Conservation (phyloP, 345 rosid genomes). For the Pelargonium nanum region DNA sequence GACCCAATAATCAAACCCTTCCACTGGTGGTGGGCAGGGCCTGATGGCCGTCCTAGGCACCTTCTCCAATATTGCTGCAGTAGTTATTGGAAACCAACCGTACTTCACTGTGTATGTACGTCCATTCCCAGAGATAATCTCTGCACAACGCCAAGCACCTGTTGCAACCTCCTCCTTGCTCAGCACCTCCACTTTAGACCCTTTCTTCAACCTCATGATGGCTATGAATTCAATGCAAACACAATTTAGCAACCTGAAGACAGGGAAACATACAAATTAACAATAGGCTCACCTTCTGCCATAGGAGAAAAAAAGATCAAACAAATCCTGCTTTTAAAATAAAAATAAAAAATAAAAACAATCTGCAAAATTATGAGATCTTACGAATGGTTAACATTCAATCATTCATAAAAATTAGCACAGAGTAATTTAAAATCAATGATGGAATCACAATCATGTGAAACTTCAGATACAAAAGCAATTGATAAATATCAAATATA, state of each 20-base stretch:
- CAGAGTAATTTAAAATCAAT: not conserved
- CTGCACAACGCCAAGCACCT: slow-evolving; percentile 51
- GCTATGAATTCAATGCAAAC: not conserved
- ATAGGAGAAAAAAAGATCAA: not conserved
- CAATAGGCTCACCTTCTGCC: not conserved
- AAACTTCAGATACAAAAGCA: not conserved
- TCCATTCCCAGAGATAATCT: slow-evolving; percentile 51
- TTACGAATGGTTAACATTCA: not conserved
- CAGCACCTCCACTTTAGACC: slow-evolving; percentile 51
- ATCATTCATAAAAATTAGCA: not conserved
- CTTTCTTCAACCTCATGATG: slow-evolving; percentile 54
- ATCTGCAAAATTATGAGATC: not conserved
- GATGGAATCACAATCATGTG: not conserved
- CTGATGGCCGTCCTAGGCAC: slow-evolving; percentile 48
- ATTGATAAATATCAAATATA: too few relatives aligned
- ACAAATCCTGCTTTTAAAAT: not conserved
- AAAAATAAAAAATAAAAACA: too few relatives aligned
- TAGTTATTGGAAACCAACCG: slow-evolving; percentile 6
- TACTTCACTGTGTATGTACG: slow-evolving; percentile 37
- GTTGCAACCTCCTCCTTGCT: slow-evolving; percentile 29
- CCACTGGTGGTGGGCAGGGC: slow-evolving; percentile 41
- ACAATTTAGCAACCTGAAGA: not conserved
- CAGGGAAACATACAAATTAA: not conserved
- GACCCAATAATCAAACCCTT: slow-evolving; percentile 27
- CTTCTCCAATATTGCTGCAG: slow-evolving; percentile 22